Percentiles rank a stretch among this genome's conserved stretches.
These are phyloP conservation scores for Lachancea nothofagi DNA, from an alignment of 805 yeast species.

Conservation along the genomic window DNA sequence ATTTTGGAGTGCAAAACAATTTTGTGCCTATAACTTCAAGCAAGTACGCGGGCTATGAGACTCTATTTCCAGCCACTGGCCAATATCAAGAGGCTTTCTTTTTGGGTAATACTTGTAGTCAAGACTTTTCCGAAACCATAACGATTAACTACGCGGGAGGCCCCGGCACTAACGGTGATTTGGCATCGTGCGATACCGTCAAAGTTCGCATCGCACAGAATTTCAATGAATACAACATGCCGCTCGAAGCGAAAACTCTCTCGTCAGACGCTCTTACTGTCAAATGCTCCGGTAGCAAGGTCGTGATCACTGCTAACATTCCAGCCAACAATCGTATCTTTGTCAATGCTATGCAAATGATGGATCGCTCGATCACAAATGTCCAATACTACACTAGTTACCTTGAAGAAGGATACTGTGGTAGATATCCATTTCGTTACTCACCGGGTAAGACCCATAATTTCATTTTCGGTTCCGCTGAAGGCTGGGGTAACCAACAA, in stretches of 20 bases:
- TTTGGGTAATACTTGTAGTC: slow-evolving; percentile 12
- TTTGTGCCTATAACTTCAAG: neutral
- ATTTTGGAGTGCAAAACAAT: slow-evolving; percentile 1
- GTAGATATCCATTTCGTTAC: neutral
- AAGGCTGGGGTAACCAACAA: slow-evolving; percentile 1
- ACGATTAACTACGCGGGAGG: slow-evolving; percentile 10
- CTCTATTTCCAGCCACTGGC: slow-evolving; percentile 2
- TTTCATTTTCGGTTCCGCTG: slow-evolving; percentile 4
- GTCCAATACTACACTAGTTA: neutral
- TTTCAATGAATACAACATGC: slow-evolving; percentile 14
- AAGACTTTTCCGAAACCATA: slow-evolving; percentile 10
- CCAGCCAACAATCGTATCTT: slow-evolving; percentile 13
- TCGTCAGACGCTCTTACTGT: slow-evolving; percentile 7
- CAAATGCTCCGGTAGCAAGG: slow-evolving; percentile 11
- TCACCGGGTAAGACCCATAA: neutral
- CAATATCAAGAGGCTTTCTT: slow-evolving; percentile 2
- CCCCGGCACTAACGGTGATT: slow-evolving; percentile 11
- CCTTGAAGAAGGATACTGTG: slow-evolving; percentile 1
- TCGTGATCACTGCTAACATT: slow-evolving; percentile 11
- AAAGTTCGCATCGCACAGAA: slow-evolving; percentile 10
- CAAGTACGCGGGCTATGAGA: neutral
- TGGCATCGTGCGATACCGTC: slow-evolving; percentile 13
- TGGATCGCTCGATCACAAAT: slow-evolving; percentile 4
- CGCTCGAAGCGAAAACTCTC: slow-evolving; percentile 11
- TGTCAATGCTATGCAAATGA: slow-evolving; percentile 11